Evolutionary conservation across 2,329 filamentous ascomycete genomes (phyloP).

Genomic region (Biscogniauxia marginata): DNA sequence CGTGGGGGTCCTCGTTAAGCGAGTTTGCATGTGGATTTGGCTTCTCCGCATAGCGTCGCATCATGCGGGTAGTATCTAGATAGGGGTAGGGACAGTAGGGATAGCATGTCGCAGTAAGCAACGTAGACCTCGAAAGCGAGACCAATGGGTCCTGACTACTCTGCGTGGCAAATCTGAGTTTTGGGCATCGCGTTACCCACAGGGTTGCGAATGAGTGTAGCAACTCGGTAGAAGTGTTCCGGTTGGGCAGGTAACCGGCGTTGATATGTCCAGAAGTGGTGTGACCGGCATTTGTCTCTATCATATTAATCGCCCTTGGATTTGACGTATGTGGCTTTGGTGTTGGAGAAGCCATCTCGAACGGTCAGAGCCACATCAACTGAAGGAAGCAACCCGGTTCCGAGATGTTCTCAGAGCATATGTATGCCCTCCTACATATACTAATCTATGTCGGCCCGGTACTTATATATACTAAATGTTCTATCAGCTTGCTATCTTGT

Average conservation of each 20-base stretch:
- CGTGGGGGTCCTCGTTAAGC: background rate
- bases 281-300: background rate
- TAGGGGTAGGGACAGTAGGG: background rate
- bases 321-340: background rate
- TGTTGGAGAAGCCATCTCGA: background rate
- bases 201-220: background rate
- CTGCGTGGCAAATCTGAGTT: background rate
- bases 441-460: background rate
- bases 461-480: too few relatives aligned
- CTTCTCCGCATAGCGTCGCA: constrained; percentile 1
- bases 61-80: background rate
- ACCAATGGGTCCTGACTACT: background rate
- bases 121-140: background rate
- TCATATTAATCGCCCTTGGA: background rate
- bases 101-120: constrained; percentile 2
- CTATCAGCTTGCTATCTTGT: too few relatives aligned
- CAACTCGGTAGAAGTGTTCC: background rate
- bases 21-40: background rate
- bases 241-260: background rate
- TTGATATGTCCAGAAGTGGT: background rate
- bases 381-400: background rate
- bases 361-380: background rate
- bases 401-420: background rate
- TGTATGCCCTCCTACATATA: background rate
- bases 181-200: background rate